These are phyloP conservation scores for Fusarium temperatum DNA, from an alignment of 2,329 filamentous ascomycete genomes.

Conservation along the genomic window DNA sequence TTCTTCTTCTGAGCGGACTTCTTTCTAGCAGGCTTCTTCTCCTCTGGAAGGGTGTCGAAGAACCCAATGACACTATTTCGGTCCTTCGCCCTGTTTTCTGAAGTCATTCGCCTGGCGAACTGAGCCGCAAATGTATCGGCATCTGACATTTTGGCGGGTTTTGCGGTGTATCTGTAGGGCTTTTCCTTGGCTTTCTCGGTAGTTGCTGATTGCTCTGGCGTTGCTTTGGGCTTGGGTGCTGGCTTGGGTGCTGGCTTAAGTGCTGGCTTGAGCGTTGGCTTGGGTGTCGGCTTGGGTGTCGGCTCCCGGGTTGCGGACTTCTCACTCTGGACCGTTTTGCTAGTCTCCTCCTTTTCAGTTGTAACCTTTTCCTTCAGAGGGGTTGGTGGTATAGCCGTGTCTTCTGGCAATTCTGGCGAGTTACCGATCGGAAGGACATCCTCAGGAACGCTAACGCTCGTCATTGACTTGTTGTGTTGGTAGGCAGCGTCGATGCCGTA, in stretches of 20 bases:
- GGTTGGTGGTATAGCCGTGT: background rate
- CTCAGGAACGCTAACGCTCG: background rate
- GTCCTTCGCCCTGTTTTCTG: background rate
- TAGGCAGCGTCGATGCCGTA: background rate
- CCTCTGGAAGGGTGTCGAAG: background rate
- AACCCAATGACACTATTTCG: background rate
- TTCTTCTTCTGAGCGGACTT: background rate
- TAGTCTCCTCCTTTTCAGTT: background rate
- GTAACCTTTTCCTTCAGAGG: background rate
- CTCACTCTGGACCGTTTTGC: background rate
- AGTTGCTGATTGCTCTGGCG: background rate
- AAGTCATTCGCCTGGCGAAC: conserved; percentile 4
- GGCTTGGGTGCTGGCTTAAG: too few relatives aligned
- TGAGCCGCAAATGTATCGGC: conserved; percentile 2
- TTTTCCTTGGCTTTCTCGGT: background rate
- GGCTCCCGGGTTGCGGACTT: background rate
- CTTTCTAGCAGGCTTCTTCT: background rate
- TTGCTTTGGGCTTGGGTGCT: background rate
- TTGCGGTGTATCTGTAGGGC: background rate
- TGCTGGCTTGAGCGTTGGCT: background rate
- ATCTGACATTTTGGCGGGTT: background rate
- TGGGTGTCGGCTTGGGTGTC: background rate
- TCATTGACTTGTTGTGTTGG: background rate
- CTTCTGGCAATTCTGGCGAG: background rate
- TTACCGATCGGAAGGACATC: background rate